These are phyloP conservation scores for Pythium phragmiticola DNA, from an alignment of 352 stramenopile species.

Conservation along the genomic window DNA sequence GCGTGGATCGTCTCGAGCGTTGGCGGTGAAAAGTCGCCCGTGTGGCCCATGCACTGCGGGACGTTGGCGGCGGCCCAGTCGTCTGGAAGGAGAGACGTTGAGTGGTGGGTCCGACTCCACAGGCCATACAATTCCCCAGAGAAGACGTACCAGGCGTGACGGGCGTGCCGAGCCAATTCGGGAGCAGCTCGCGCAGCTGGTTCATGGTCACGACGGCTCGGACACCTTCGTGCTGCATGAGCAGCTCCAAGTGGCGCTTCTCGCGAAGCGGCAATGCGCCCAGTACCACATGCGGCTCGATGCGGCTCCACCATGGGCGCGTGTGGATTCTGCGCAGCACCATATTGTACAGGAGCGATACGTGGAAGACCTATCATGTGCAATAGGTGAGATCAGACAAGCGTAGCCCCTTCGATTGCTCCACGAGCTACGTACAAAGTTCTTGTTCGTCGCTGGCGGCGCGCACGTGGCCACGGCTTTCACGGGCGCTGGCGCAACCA, in stretches of 20 bases:
- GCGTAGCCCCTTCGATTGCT: not conserved
- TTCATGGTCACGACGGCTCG: constrained; percentile 81
- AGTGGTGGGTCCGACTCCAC: not conserved
- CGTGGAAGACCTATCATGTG: constrained; percentile 52
- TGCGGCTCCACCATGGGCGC: constrained; percentile 73
- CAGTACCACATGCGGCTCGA: constrained; percentile 63
- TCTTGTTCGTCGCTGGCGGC: constrained; percentile 21
- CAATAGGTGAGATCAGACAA: not conserved
- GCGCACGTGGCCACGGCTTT: not conserved
- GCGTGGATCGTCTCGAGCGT: constrained; percentile 58
- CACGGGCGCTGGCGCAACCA: not conserved
- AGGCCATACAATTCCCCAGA: not conserved
- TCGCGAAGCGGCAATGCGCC: constrained; percentile 63
- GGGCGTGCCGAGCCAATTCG: constrained; percentile 59
- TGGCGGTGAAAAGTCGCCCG: constrained; percentile 64
- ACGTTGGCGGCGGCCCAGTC: constrained; percentile 54
- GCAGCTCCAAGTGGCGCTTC: constrained; percentile 51
- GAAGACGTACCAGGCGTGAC: constrained; percentile 46
- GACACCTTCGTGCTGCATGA: constrained; percentile 58
- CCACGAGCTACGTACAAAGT: constrained; percentile 28
- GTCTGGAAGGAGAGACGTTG: constrained; percentile 21
- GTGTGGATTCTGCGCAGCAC: constrained; percentile 37
- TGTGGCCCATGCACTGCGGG: constrained; percentile 62
- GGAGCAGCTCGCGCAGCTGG: constrained; percentile 58
- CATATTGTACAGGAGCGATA: constrained; percentile 84